Base-by-base conservation (phyloP, 2,329 filamentous ascomycete species). In the Alternaria panax region DNA sequence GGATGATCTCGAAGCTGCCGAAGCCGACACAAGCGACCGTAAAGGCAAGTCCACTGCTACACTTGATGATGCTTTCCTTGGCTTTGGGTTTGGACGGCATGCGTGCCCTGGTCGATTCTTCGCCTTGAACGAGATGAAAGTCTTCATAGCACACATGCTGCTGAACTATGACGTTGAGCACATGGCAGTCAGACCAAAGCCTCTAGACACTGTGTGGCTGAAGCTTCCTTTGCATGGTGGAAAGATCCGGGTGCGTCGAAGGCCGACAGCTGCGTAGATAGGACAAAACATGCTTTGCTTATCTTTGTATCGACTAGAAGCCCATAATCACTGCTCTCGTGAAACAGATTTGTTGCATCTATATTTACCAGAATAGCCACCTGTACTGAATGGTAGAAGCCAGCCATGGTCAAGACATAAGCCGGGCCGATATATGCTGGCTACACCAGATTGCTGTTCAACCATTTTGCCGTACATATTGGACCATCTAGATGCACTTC, bases 1-100 rank as follows among this genome's bases (percentile, higher is more conserved):
- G 36, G 62, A 64, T 7, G 61, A 64, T 18, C 46, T 59, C n/a
- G 62, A 64, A 30, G 51, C 52, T 27, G 42, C 42, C 12, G 59
- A 62, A 27, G 54, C 48, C 18, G 36, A 43, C 5, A 42, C 36
- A 5, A 48, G 36, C 16, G 54, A 54, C 3, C 48, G 32, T 5
- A 66, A 66, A n/a, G 55, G 50, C 24, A 66, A 64, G 42, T 66
- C 63, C 4, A 62, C 63, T 9, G 62, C 58, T n/a, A 66, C 63
- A 5, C 56, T 66, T 5, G 63, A 66, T 22, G 62, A 66, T 12
- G 54, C 58, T 14, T 66, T 66, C 51, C 47, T 66, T n/a, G 62
- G 54, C 1, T 67, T 67, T 40, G 64, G 64, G 1, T 65, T 67
- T 42, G 64, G 64, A 27, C 41, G 60, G 7, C 52, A 62, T 34